Evolutionary conservation across 2,329 filamentous ascomycete species (phyloP).

Genomic region (Bertia moriformis): DNA sequence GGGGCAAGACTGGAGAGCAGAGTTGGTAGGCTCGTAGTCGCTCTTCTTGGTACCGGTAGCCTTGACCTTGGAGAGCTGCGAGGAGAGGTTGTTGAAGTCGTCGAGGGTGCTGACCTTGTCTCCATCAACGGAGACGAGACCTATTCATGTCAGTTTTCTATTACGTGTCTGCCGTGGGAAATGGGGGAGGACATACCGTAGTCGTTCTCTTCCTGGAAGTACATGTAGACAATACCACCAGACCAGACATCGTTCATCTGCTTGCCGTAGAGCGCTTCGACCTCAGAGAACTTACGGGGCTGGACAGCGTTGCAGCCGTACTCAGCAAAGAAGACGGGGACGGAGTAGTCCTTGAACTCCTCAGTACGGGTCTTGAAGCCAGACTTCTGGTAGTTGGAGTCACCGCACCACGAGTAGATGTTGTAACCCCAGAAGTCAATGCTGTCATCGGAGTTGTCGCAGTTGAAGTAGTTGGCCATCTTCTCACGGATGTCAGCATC

Average conservation of each 20-base stretch:
- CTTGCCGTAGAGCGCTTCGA: constrained; percentile 40
- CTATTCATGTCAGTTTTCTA: constrained; percentile 12
- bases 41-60: constrained; percentile 38
- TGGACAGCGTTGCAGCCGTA: constrained; percentile 47
- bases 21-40: constrained; percentile 57
- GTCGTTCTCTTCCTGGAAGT: constrained; percentile 27
- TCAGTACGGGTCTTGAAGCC: constrained; percentile 40
- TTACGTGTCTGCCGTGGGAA: no score
- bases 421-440: constrained; percentile 55
- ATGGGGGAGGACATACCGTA: constrained; percentile 17
- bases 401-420: constrained; percentile 56
- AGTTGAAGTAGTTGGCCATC: constrained; percentile 46
- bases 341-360: constrained; percentile 38
- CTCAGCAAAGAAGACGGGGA: constrained; percentile 54
- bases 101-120: constrained; percentile 32
- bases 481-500: constrained; percentile 43
- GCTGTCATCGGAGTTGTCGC: constrained; percentile 26
- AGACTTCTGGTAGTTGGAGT: constrained; percentile 33
- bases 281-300: constrained; percentile 45
- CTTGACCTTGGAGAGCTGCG: constrained; percentile 38
- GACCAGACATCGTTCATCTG: constrained; percentile 43
- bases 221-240: constrained; percentile 38
- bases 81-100: constrained; percentile 44
- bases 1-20: constrained; percentile 62
- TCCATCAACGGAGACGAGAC: constrained; percentile 17